These are phyloP conservation scores for Fusarium euwallaceae DNA, from an alignment of 2,329 filamentous ascomycete genomes.

Conservation along the genomic window DNA sequence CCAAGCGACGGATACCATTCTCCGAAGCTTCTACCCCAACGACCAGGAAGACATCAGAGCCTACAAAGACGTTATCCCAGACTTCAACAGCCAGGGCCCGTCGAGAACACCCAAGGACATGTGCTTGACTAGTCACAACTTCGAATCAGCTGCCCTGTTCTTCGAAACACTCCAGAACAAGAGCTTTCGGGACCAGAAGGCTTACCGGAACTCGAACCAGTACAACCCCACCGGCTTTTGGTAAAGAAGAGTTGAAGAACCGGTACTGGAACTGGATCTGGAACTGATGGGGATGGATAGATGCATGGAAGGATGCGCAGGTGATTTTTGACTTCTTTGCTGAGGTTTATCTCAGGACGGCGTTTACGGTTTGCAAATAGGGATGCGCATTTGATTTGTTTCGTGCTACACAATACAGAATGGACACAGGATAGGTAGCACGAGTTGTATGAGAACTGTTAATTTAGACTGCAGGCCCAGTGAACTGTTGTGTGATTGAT, in stretches of 20 bases:
- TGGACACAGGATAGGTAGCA: neutral
- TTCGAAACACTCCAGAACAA: neutral
- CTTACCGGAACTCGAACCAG: neutral
- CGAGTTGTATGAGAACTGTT: neutral
- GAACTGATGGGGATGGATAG: neutral
- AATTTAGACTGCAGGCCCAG: neutral
- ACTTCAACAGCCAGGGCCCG: conserved; percentile 19
- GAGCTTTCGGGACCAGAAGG: neutral
- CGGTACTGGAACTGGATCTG: neutral
- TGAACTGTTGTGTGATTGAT: neutral
- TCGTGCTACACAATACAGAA: neutral
- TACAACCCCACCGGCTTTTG: neutral
- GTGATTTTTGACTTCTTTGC: neutral
- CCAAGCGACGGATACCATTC: conserved; percentile 13
- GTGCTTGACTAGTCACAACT: neutral
- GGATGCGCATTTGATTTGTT: neutral
- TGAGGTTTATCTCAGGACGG: neutral
- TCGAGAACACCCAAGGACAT: neutral
- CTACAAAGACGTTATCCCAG: conserved; percentile 4
- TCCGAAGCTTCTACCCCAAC: conserved; percentile 7
- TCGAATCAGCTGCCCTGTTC: neutral
- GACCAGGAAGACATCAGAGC: neutral
- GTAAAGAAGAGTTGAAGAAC: neutral
- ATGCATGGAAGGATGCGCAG: neutral
- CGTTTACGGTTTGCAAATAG: neutral